Conservation (phyloP, 805 yeast genomes). For the Hanseniaspora nectarophila region DNA sequence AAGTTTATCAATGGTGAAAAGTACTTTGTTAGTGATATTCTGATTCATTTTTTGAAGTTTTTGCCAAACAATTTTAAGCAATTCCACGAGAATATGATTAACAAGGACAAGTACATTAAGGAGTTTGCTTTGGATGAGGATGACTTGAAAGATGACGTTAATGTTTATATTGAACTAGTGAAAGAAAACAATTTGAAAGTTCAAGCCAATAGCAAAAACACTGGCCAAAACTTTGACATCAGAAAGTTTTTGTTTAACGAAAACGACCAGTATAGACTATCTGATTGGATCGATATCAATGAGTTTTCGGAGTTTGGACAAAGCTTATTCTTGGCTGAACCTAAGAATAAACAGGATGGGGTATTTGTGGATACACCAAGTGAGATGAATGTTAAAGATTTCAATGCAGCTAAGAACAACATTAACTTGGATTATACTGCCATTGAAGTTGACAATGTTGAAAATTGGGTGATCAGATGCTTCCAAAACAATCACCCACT, state of each 20-base stretch:
- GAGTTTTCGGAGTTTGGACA: conserved; percentile 5
- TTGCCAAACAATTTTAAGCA: neutral
- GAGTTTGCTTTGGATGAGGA: neutral
- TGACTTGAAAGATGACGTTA: neutral
- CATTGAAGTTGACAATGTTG: conserved; percentile 1
- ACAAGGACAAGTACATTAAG: neutral
- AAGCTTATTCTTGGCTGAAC: neutral
- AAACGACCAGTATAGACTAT: conserved; percentile 3
- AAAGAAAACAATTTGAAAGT: neutral
- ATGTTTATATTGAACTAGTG: neutral
- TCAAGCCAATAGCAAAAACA: conserved; percentile 17
- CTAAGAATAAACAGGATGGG: neutral
- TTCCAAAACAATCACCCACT: conserved; percentile 9
- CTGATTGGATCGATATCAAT: conserved; percentile 17
- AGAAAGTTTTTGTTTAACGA: conserved; percentile 22
- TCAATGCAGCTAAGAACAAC: neutral
- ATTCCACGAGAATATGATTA: neutral
- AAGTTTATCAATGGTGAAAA: conserved; percentile 1
- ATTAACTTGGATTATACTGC: neutral
- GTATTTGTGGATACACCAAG: neutral
- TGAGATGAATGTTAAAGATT: neutral
- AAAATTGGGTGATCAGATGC: conserved; percentile 1
- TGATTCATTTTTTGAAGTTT: neutral
- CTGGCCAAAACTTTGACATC: conserved; percentile 7
- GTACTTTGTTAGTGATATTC: neutral